Conservation (phyloP, 768 basidiomycete genomes). For the Kwoniella sp. region DNA sequence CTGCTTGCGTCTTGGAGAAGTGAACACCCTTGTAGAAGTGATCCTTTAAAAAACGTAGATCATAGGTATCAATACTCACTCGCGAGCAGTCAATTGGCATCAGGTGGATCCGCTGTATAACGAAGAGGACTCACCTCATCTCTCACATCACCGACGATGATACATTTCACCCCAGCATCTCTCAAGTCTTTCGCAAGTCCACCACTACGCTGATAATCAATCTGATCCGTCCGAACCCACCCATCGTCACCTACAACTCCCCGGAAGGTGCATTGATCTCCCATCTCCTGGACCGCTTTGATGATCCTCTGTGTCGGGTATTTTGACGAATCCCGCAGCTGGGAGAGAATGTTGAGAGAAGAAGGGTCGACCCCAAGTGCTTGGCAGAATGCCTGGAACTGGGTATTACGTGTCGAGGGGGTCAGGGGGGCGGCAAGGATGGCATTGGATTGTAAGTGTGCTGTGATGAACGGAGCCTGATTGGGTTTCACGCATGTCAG, state of each 20-base stretch:
- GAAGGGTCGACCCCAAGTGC: conserved; percentile 64
- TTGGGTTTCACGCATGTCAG: too few relatives aligned
- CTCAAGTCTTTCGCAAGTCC: conserved; percentile 62
- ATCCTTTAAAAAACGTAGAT: too few relatives aligned
- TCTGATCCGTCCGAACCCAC: conserved; percentile 63
- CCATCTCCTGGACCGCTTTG: conserved; percentile 65
- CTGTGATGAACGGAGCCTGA: conserved; percentile 68
- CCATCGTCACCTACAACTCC: conserved; percentile 67
- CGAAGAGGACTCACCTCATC: conserved; percentile 71
- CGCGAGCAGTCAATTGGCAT: too few relatives aligned
- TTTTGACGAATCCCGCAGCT: conserved; percentile 61
- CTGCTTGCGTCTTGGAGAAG: conserved; percentile 60
- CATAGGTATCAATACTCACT: too few relatives aligned
- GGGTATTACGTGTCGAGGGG: conserved; percentile 63
- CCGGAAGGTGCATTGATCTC: conserved; percentile 67
- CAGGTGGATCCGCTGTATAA: too few relatives aligned
- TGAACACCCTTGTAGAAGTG: conserved; percentile 74
- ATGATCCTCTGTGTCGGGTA: conserved; percentile 63
- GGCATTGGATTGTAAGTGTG: conserved; percentile 72
- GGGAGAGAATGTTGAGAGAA: conserved; percentile 60
- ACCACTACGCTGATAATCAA: conserved; percentile 70
- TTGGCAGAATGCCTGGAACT: conserved; percentile 67
- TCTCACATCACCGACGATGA: conserved; percentile 69
- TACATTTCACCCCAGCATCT: conserved; percentile 64
- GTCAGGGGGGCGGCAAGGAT: conserved; percentile 69